Evolutionary conservation across 169 alveolate species (phyloP), one percentile per base, ranked within the genome.

Genomic region (Cryptosporidium baileyi): DNA sequence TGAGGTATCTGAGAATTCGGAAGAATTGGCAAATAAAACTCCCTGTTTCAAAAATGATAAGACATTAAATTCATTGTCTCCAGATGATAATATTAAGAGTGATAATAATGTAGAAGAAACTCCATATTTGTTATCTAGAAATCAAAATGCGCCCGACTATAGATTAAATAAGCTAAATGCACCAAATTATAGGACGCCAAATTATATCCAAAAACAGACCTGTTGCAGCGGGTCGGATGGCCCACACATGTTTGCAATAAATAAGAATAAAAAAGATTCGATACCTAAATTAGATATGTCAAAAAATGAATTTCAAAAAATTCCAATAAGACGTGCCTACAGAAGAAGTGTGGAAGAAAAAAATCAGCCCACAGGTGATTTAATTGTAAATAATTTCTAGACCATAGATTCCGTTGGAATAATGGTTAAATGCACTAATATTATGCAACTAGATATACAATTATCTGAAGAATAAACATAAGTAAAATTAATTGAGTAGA

Each of bases 141-240:
- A 17, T 63, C 80, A 63, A 38, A 63, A 63, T 6, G 17, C n/a
- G 15, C 82, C 82, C 9, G 82, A 67, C 19, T 67, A 67, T 51
- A 67, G 82, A 36, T 19, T 51, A 40, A 67, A 67, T 32, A 47
- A 47, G 59, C 30, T 45, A 36, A 52, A 19, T n/a, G 47, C 47
- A 15, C 82, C 82, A 5, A 34, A 67, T 49, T 67, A 67, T 32
- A 67, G 63, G 49, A 67, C 63, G 15, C 82, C 82, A 11, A 67
- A 67, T 45, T 67, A 67, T 52, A 34, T 67, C 22, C 61, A 67
- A 30, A 41, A 32, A 30, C 82, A 67, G 44, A 67, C 65, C 17
- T 24, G 44, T 26, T 67, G 82, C 44, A 51, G 82, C 28, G 82
- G 82, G 22, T 67, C 82, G 3, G 65, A 67, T 11, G 82, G 82